A percentile compares a stretch with the other conserved stretches of the same genome.
phyloP scores from a whole-genome alignment of 371 early-diverging fungal species.

The Coemansia linderi region DNA sequence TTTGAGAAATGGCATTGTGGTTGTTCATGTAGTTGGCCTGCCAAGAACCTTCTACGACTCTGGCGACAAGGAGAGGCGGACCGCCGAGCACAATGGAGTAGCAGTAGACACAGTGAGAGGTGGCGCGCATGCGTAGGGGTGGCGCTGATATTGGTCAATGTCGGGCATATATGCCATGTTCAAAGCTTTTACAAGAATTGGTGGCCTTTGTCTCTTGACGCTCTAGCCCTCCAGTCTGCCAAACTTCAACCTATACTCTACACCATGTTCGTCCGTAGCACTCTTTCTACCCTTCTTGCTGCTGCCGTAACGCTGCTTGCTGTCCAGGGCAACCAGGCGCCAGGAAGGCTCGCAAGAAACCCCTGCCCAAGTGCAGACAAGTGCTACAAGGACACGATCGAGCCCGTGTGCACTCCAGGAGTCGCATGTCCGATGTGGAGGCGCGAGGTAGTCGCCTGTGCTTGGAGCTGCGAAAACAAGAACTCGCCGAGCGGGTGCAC shows the following conservation, averaged over 20 bases:
- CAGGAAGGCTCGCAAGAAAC: neutral
- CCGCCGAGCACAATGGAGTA: neutral
- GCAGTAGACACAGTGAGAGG: neutral
- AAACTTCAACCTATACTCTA: neutral
- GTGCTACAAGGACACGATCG: slow-evolving; percentile 22
- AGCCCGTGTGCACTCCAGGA: slow-evolving; percentile 15
- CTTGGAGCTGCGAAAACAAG: slow-evolving; percentile 16
- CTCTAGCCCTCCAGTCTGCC: neutral
- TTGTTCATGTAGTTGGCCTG: neutral
- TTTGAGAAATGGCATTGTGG: neutral
- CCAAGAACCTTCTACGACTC: neutral
- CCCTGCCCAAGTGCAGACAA: slow-evolving; percentile 16
- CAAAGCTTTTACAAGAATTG: neutral
- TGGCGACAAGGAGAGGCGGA: neutral
- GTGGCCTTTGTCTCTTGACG: neutral
- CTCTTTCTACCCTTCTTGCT: neutral
- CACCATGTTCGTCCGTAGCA: neutral
- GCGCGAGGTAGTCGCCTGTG: slow-evolving; percentile 23
- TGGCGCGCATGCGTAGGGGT: neutral
- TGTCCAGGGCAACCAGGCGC: neutral
- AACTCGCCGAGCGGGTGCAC: slow-evolving; percentile 15
- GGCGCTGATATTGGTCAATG: neutral
- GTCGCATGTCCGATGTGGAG: slow-evolving; percentile 7
- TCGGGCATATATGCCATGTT: neutral
- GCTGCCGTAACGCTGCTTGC: neutral